These are phyloP conservation scores for Ustilago cynodontis DNA, from an alignment of 1,284 basidiomycete genomes.

Conservation along the genomic window DNA sequence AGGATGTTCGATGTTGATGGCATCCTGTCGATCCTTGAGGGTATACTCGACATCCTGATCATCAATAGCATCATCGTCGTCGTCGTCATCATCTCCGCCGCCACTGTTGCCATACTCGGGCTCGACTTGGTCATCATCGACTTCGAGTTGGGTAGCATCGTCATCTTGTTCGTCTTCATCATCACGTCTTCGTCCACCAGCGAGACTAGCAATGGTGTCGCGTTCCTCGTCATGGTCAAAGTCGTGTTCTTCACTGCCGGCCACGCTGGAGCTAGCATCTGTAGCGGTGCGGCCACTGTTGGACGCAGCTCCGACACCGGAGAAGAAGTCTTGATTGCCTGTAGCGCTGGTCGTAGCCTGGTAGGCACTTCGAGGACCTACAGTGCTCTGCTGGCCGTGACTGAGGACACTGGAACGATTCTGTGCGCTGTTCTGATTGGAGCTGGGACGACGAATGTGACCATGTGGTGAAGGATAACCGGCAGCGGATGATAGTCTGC, in stretches of 20 bases:
- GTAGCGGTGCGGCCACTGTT: slow-evolving; percentile 28
- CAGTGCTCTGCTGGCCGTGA: slow-evolving; percentile 42
- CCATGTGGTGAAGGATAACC: slow-evolving; percentile 59
- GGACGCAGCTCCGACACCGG: slow-evolving; percentile 27
- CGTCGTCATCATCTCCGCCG: slow-evolving; percentile 28
- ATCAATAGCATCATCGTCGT: slow-evolving; percentile 49
- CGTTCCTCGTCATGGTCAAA: slow-evolving; percentile 54
- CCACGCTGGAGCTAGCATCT: slow-evolving; percentile 45
- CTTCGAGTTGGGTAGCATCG: slow-evolving; percentile 11
- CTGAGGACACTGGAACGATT: slow-evolving; percentile 41
- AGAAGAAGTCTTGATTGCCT: slow-evolving; percentile 47
- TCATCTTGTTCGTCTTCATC: slow-evolving; percentile 23
- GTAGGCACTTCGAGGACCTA: slow-evolving; percentile 34
- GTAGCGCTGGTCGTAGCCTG: slow-evolving; percentile 12
- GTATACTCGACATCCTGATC: slow-evolving; percentile 83
- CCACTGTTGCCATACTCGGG: slow-evolving; percentile 28
- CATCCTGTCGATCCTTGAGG: slow-evolving; percentile 92
- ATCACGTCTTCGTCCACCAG: slow-evolving; percentile 39
- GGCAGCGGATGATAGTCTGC: slow-evolving; percentile 18
- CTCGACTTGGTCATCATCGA: slow-evolving; percentile 28
- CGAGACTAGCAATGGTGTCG: slow-evolving; percentile 56
- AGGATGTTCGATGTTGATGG: slow-evolving; percentile 97
- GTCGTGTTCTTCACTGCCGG: slow-evolving; percentile 40
- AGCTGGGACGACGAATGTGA: slow-evolving; percentile 54
- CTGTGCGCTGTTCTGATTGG: slow-evolving; percentile 21